Conservation (phyloP, 2,329 filamentous ascomycete genomes). For the Hypoxylon sp. region DNA sequence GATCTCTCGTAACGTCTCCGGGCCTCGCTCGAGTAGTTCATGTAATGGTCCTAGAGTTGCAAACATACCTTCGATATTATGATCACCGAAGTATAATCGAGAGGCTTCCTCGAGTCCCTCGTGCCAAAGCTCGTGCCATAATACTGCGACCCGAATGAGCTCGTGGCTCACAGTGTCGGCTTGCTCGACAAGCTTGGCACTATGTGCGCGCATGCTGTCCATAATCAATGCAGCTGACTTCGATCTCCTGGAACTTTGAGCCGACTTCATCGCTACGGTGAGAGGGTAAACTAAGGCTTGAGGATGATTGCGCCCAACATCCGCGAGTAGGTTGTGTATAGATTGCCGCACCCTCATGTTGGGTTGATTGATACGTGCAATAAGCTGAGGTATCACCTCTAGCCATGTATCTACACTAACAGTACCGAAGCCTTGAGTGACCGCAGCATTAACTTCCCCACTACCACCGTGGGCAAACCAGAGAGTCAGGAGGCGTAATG, state of each 20-base stretch:
- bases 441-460: slow-evolving; percentile 86
- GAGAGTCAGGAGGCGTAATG: slow-evolving; percentile 88
- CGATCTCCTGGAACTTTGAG: slow-evolving; percentile 83
- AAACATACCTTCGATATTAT: slow-evolving; percentile 99
- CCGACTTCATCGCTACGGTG: slow-evolving; percentile 97
- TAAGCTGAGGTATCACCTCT: slow-evolving; percentile 96
- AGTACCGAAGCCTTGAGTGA: slow-evolving; percentile 90
- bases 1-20: slow-evolving; percentile 93
- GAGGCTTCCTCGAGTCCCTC: slow-evolving; percentile 98
- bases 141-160: slow-evolving; percentile 93
- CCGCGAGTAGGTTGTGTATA: slow-evolving; percentile 91
- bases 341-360: slow-evolving; percentile 89
- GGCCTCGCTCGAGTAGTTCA: slow-evolving; percentile 89
- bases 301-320: slow-evolving; percentile 94
- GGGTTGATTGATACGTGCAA: slow-evolving; percentile 96
- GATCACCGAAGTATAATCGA: slow-evolving; percentile 95
- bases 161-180: slow-evolving; percentile 96
- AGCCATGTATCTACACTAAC: slow-evolving; percentile 99
- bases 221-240: slow-evolving; percentile 93
- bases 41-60: slow-evolving; percentile 90
- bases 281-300: slow-evolving; percentile 97
- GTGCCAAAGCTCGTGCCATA: slow-evolving; percentile 99
- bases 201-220: slow-evolving; percentile 98
- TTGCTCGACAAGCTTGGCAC: slow-evolving; percentile 91
- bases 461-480: slow-evolving; percentile 97